Evolutionary conservation across 75 land plant genomes (phyloP).

Genomic region (Picea glauca): DNA sequence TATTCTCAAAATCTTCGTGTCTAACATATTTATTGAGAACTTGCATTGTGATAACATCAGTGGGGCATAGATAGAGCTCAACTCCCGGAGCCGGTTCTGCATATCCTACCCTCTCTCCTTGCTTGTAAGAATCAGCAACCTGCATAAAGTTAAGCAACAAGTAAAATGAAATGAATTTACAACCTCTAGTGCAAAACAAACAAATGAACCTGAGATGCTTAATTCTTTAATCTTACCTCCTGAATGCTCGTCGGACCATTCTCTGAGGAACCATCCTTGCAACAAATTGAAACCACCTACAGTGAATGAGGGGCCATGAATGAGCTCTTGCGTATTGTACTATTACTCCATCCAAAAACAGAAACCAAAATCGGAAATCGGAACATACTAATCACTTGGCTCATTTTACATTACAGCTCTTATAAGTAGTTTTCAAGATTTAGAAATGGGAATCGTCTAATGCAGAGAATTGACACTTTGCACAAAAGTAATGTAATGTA

Average conservation of each 20-base stretch:
- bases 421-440: no score
- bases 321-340: background rate
- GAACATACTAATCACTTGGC: no score
- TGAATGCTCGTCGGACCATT: constrained; percentile 15
- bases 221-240: constrained; percentile 28
- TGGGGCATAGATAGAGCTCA: constrained; percentile 86
- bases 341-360: no score
- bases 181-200: constrained; percentile 1
- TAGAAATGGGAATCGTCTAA: no score
- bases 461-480: no score
- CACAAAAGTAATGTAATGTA: no score
- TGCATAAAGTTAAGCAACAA: constrained; percentile 20
- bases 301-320: background rate
- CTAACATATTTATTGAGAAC: constrained; percentile 48
- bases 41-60: constrained; percentile 36
- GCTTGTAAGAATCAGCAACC: constrained; percentile 69
- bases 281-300: constrained; percentile 8
- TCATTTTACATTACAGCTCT: no score
- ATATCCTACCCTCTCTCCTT: constrained; percentile 81
- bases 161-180: background rate
- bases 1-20: constrained; percentile 29
- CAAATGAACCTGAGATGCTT: constrained; percentile 10
- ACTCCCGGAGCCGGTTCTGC: constrained; percentile 85
- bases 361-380: no score
- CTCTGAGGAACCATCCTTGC: constrained; percentile 17